These are phyloP conservation scores for Tuber melanosporum DNA, from an alignment of 495 filamentous ascomycete genomes.

Conservation along the genomic window DNA sequence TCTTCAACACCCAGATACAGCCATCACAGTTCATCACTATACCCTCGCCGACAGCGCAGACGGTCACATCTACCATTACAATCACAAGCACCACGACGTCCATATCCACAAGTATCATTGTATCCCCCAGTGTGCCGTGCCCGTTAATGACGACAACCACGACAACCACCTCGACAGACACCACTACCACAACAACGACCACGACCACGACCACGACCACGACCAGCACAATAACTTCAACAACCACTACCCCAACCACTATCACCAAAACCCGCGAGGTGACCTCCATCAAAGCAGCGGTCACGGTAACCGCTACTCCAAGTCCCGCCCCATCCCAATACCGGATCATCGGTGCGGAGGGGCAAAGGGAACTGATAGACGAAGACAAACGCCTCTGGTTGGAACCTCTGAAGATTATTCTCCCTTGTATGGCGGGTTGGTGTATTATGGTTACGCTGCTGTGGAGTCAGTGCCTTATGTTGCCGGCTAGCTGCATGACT, in stretches of 20 bases:
- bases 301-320: neutral
- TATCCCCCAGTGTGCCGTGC: neutral
- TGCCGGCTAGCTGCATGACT: neutral
- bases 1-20: neutral
- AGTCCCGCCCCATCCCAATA: neutral
- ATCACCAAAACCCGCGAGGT: neutral
- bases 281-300: neutral
- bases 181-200: neutral
- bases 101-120: slow-evolving; percentile 9
- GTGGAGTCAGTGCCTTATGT: neutral
- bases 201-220: neutral
- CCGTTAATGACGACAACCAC: slow-evolving; percentile 38
- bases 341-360: neutral
- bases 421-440: neutral
- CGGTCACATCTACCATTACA: neutral
- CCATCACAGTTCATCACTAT: neutral
- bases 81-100: slow-evolving; percentile 4
- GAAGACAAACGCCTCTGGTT: neutral
- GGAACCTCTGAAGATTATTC: neutral
- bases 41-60: neutral
- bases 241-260: neutral
- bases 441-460: neutral
- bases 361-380: neutral
- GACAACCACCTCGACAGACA: slow-evolving; percentile 1
- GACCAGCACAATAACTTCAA: neutral